These are phyloP conservation scores for Dothistroma pini DNA, from an alignment of 2,329 filamentous ascomycete species.

Conservation along the genomic window DNA sequence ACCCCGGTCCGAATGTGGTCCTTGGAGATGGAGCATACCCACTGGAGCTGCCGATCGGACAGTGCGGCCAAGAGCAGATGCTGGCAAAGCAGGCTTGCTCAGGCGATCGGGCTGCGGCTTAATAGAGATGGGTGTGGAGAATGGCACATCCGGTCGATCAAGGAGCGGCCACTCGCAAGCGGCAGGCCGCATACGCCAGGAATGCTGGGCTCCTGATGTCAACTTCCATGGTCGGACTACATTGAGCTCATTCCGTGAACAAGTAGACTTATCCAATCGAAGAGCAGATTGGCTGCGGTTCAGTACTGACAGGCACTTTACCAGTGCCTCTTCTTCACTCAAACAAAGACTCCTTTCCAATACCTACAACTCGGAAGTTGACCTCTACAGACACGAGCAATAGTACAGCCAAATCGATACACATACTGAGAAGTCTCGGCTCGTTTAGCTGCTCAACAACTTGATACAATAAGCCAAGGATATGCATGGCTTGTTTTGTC, in stretches of 20 bases:
- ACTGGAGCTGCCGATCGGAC: slow-evolving; percentile 37
- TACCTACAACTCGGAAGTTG: background rate
- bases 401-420: too few species aligned
- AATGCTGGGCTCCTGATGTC: background rate
- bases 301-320: background rate
- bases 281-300: background rate
- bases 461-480: too few species aligned
- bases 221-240: background rate
- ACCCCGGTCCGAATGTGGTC: slow-evolving; percentile 44
- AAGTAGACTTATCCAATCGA: background rate
- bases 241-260: background rate
- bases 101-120: background rate
- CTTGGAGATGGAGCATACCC: slow-evolving; percentile 44
- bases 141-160: background rate
- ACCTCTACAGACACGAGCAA: too few species aligned
- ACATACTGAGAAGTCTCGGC: too few species aligned
- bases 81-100: slow-evolving; percentile 21
- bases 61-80: slow-evolving; percentile 18
- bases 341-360: background rate
- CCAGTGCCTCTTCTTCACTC: too few species aligned
- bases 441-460: too few species aligned
- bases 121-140: background rate
- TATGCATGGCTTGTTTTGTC: background rate
- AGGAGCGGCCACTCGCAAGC: background rate
- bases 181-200: background rate